Percentiles rank a stretch among this genome's conserved stretches.
Evolutionary conservation across 2,329 filamentous ascomycete genomes (phyloP).

Genomic region (Dactylellina sp.): DNA sequence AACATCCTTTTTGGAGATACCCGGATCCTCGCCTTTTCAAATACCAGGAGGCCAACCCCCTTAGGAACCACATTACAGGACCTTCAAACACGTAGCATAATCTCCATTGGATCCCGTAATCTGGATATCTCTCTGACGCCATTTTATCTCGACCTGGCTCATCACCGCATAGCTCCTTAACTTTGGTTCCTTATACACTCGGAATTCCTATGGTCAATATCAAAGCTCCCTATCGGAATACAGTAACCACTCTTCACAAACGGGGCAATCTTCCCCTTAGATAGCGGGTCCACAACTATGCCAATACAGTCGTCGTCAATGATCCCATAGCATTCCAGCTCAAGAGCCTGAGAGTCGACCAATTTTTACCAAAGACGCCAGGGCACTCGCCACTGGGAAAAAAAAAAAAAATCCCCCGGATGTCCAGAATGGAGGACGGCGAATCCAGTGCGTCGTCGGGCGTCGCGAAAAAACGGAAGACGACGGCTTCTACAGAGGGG

Average conservation of each 20-base stretch:
- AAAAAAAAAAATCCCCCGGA: background rate
- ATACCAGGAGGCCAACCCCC: background rate
- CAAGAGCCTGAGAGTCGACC: background rate
- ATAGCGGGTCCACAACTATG: conserved; percentile 34
- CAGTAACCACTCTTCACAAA: conserved; percentile 9
- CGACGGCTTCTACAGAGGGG: conserved; percentile 7
- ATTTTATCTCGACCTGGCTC: background rate
- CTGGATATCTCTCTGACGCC: background rate
- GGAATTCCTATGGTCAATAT: conserved; percentile 23
- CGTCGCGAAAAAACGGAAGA: conserved; percentile 35
- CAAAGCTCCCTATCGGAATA: conserved; percentile 23
- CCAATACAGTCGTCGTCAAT: conserved; percentile 37
- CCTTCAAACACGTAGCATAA: conserved; percentile 1
- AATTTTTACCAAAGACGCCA: conserved; percentile 1
- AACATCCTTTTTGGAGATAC: conserved; percentile 21
- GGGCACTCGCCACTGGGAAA: conserved; percentile 4
- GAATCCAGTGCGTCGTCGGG: conserved; percentile 31
- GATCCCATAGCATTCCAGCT: conserved; percentile 32
- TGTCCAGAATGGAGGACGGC: conserved; percentile 52
- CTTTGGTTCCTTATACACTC: background rate
- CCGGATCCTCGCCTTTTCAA: conserved; percentile 23
- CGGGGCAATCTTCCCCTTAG: conserved; percentile 4
- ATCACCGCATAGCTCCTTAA: background rate
- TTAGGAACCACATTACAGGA: conserved; percentile 1
- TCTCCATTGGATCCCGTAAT: background rate